Evolutionary conservation across 2,329 filamentous ascomycete species (phyloP).

Genomic region (Phialophora expanda): DNA sequence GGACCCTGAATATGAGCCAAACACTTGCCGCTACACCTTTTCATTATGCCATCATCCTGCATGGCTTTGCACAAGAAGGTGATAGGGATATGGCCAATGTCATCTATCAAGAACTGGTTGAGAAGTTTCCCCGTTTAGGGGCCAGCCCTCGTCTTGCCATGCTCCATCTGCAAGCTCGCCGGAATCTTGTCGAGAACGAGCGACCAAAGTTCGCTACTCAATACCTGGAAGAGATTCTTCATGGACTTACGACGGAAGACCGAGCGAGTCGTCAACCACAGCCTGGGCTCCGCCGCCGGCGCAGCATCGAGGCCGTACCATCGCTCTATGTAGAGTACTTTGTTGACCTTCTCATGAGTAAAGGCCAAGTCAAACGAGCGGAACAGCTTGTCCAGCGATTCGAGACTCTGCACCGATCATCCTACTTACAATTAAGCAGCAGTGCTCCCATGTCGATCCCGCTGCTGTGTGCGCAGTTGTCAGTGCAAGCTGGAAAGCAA

Average conservation of each 20-base stretch:
- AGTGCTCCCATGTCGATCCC: conserved; percentile 42
- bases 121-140: conserved; percentile 45
- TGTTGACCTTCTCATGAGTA: conserved; percentile 60
- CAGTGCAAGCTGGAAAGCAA: neutral
- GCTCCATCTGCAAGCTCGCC: conserved; percentile 45
- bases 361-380: conserved; percentile 55
- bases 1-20: conserved; percentile 47
- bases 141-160: conserved; percentile 46
- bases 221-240: conserved; percentile 47
- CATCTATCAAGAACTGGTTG: conserved; percentile 53
- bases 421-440: conserved; percentile 21
- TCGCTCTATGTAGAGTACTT: conserved; percentile 61
- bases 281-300: conserved; percentile 43
- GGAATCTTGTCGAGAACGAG: conserved; percentile 29
- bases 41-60: conserved; percentile 55
- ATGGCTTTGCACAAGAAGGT: conserved; percentile 57
- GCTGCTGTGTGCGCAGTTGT: conserved; percentile 31
- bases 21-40: conserved; percentile 49
- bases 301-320: conserved; percentile 52
- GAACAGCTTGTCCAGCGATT: conserved; percentile 64
- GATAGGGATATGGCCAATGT: conserved; percentile 56
- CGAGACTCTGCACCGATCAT: conserved; percentile 43
- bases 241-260: conserved; percentile 48
- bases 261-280: conserved; percentile 52
- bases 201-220: conserved; percentile 40